Conservation (phyloP, 2,329 filamentous ascomycete genomes). For the Aspergillus pseudoterreus region DNA sequence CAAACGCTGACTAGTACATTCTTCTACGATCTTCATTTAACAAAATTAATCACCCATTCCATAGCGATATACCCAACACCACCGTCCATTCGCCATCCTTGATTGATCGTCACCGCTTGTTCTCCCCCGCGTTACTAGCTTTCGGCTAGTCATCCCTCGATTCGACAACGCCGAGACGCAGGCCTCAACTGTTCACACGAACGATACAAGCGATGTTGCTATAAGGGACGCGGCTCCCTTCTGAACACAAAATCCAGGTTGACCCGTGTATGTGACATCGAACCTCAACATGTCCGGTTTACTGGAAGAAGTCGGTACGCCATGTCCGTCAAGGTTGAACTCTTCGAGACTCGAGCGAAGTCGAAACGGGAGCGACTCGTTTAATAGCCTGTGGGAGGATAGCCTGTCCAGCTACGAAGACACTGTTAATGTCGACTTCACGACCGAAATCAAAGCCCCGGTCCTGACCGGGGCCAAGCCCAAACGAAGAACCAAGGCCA, state of each 20-base stretch:
- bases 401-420: constrained; percentile 26
- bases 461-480: constrained; percentile 27
- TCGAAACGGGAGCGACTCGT: constrained; percentile 15
- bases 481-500: constrained; percentile 24
- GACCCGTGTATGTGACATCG: background rate
- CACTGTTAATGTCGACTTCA: constrained; percentile 40
- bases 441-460: constrained; percentile 34
- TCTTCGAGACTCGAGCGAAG: constrained; percentile 16
- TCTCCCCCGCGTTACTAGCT: constrained; percentile 8
- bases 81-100: background rate
- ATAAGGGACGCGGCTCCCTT: background rate
- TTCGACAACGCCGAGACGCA: background rate
- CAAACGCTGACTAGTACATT: background rate
- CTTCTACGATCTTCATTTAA: background rate
- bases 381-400: constrained; percentile 24
- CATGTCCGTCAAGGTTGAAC: constrained; percentile 28
- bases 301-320: constrained; percentile 27
- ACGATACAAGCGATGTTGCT: background rate
- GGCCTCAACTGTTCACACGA: background rate
- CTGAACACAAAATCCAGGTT: background rate
- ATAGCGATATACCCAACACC: background rate
- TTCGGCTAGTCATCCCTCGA: constrained; percentile 8
- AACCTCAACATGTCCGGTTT: constrained; percentile 20
- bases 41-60: background rate
- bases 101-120: constrained; percentile 1